phyloP scores from a whole-genome alignment of 1,139 yeast genomes.

The Geotrichum klebahnii region DNA sequence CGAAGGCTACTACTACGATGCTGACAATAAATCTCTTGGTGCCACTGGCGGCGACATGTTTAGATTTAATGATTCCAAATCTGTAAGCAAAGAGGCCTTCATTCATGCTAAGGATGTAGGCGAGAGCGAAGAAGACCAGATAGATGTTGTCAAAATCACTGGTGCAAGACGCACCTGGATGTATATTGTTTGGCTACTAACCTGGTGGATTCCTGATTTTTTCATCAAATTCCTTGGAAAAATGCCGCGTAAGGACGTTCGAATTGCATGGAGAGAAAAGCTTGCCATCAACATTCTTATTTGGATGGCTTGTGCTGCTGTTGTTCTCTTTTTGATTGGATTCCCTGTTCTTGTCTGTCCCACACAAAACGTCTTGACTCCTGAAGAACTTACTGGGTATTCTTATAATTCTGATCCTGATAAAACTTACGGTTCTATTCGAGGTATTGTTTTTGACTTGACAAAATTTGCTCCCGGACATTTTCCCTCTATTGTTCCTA shows the following conservation, averaged over 20 bases:
- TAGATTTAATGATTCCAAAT: constrained; percentile 34
- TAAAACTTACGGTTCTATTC: constrained; percentile 38
- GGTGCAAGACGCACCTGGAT: constrained; percentile 39
- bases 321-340: constrained; percentile 41
- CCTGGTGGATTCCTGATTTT: constrained; percentile 43
- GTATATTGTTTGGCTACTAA: constrained; percentile 39
- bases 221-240: constrained; percentile 36
- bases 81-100: constrained; percentile 32
- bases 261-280: constrained; percentile 45
- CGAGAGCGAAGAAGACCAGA: constrained; percentile 39
- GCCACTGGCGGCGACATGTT: constrained; percentile 42
- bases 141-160: constrained; percentile 32
- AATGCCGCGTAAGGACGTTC: constrained; percentile 39
- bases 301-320: constrained; percentile 40
- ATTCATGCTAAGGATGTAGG: constrained; percentile 36
- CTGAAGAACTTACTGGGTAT: constrained; percentile 37
- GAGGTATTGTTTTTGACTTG: constrained; percentile 42
- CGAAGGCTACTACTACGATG: constrained; percentile 36
- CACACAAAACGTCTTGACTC: constrained; percentile 39
- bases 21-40: constrained; percentile 36
- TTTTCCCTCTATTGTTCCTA: constrained; percentile 41
- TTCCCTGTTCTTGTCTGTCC: constrained; percentile 44
- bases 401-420: constrained; percentile 34
- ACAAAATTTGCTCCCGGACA: constrained; percentile 41
- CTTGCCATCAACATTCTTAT: constrained; percentile 43